A percentile compares a stretch with the other conserved stretches of the same genome.
Evolutionary conservation across 371 early-diverging fungal species (phyloP).

Genomic region (Capillidium heterosporum): DNA sequence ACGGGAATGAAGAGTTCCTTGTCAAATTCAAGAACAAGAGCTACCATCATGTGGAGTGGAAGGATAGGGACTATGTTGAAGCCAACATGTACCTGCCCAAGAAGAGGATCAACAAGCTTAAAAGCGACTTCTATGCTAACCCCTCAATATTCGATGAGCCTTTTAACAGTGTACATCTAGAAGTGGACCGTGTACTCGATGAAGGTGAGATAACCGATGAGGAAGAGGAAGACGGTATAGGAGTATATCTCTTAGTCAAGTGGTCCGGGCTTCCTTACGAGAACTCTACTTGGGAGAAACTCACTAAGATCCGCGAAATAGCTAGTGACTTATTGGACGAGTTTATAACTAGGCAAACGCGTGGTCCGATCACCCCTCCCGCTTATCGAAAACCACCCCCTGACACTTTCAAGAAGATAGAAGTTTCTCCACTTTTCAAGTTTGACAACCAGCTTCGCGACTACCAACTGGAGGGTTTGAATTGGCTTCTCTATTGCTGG

Average conservation of each 20-base stretch:
- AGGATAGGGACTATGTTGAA: slow-evolving; percentile 28
- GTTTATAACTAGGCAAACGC: slow-evolving; percentile 21
- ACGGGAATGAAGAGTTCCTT: neutral
- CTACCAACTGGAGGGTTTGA: slow-evolving; percentile 60
- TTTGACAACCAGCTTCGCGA: slow-evolving; percentile 51
- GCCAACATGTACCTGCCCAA: slow-evolving; percentile 45
- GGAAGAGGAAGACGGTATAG: slow-evolving; percentile 22
- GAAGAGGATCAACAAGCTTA: slow-evolving; percentile 56
- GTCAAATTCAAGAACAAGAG: slow-evolving; percentile 8
- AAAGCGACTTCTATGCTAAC: slow-evolving; percentile 38
- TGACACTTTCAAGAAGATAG: slow-evolving; percentile 35
- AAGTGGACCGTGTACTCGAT: slow-evolving; percentile 68
- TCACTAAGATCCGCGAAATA: slow-evolving; percentile 32
- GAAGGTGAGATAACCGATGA: slow-evolving; percentile 52
- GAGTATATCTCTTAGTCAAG: slow-evolving; percentile 64
- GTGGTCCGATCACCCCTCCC: neutral
- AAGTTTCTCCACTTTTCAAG: slow-evolving; percentile 36
- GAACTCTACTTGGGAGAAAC: slow-evolving; percentile 69
- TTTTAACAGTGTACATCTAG: slow-evolving; percentile 28
- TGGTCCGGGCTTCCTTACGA: slow-evolving; percentile 82
- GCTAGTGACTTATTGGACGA: slow-evolving; percentile 24
- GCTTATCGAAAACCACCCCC: slow-evolving; percentile 24
- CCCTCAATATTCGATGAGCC: slow-evolving; percentile 23
- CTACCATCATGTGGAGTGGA: slow-evolving; percentile 10
- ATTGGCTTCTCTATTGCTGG: slow-evolving; percentile 78